phyloP scores from a whole-genome alignment of 169 alveolate genomes.

The Plasmodium fragile region DNA sequence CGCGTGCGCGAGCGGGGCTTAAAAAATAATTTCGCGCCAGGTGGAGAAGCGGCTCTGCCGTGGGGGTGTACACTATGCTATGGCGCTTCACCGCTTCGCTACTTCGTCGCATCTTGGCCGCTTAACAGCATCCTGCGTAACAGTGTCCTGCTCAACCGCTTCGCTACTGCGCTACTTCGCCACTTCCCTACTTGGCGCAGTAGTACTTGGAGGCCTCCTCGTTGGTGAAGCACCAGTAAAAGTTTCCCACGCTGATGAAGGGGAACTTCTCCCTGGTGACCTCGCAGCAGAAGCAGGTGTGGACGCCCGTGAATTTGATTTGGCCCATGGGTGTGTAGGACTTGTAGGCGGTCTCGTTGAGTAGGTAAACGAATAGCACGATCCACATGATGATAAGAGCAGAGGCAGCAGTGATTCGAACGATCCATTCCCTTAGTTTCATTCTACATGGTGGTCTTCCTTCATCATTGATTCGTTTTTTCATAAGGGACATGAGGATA shows the following conservation, averaged over 20 bases:
- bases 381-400: slow-evolving; percentile 67
- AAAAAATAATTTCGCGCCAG: slow-evolving; percentile 4
- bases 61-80: too few relatives aligned
- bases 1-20: not conserved
- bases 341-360: slow-evolving; percentile 74
- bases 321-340: slow-evolving; percentile 82
- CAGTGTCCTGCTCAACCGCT: not conserved
- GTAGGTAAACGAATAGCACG: slow-evolving; percentile 59
- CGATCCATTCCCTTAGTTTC: slow-evolving; percentile 82
- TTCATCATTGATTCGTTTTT: slow-evolving; percentile 76
- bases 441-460: slow-evolving; percentile 82
- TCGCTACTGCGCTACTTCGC: not conserved
- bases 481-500: slow-evolving; percentile 60
- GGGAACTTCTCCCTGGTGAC: slow-evolving; percentile 32
- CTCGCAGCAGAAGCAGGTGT: slow-evolving; percentile 81
- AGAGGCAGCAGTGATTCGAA: slow-evolving; percentile 70
- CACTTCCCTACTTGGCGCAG: not conserved
- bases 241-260: not conserved
- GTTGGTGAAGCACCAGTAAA: slow-evolving; percentile 49
- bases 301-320: slow-evolving; percentile 79
- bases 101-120: too few relatives aligned
- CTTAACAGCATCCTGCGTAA: too few relatives aligned
- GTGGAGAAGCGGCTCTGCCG: not conserved
- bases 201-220: slow-evolving; percentile 39
- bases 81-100: not conserved